Base-by-base conservation (phyloP, 2,329 filamentous ascomycete genomes). In the Sclerotinia nivalis region DNA sequence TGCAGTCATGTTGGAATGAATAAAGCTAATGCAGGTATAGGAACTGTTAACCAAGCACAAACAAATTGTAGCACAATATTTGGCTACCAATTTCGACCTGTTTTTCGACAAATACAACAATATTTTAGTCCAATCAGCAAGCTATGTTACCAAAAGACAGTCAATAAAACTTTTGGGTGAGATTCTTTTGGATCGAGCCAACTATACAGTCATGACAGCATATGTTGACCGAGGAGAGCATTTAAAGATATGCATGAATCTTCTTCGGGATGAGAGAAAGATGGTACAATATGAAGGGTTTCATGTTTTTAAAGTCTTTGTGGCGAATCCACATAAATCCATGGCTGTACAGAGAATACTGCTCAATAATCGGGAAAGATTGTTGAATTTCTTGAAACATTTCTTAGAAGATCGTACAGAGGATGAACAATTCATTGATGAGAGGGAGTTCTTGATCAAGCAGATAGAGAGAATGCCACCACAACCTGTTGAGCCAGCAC, bases 251-350 rank as follows among this genome's bases (percentile, higher is more conserved):
- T 96, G 94, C 83, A 99, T 99, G 96, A 98, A 97, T 80, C 85
- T 99, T 71, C 84, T 99, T 72, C 90, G 93, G 75, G 96, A 98
- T 80, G 95, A 98, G 80, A 89, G 95, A 75, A 96, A 97, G 81
- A 99, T 99, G 94, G 96, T 99, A 72, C 96, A 98, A 81, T 99
- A 99, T 80, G 96, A 99, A 80, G 96, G 94, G 10, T 99, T 99
- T 80, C 96, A 99, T 79, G 95, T 99, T 55, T 99, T 99, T 86
- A 99, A 99, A 84, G 95, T 99, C 72, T 99, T 99, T 81, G 96
- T 98, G 68, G 96, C 96, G 71, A 99, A 99, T 79, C 96, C 96
- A 10, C 94, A 98, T 84, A 99, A 99, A 83, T 97, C 93, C n/a
- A 85, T 95, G 71, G 93, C 94, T 47, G 96, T 99, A 62, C 93